Percentiles rank a stretch among this genome's conserved stretches.
Evolutionary conservation across 2,329 filamentous ascomycete genomes (phyloP).

Genomic region (Diplodia corticola): DNA sequence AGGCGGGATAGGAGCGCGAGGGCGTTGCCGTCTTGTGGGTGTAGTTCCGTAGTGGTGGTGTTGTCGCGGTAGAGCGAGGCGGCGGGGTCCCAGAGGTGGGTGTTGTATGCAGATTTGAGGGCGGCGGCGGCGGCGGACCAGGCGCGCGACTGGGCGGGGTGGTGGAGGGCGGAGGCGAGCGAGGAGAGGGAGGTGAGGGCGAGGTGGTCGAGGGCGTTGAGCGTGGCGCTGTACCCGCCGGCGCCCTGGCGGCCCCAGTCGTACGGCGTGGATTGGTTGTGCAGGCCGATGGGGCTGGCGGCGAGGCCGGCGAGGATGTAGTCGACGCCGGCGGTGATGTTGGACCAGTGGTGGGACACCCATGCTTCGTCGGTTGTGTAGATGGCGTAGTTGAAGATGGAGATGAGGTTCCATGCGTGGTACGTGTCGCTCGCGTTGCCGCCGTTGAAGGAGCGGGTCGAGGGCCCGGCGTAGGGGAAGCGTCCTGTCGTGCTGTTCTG

Average conservation of each 20-base stretch:
- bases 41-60: constrained; percentile 33
- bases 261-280: neutral
- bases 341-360: constrained; percentile 31
- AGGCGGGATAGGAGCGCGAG: constrained; percentile 28
- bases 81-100: constrained; percentile 29
- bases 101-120: constrained; percentile 31
- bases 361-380: constrained; percentile 55
- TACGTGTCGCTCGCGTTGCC: constrained; percentile 39
- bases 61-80: constrained; percentile 42
- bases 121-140: constrained; percentile 30
- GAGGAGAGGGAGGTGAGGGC: constrained; percentile 29
- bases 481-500: constrained; percentile 28
- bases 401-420: constrained; percentile 57
- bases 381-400: constrained; percentile 59
- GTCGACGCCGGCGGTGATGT: constrained; percentile 24
- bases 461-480: constrained; percentile 43
- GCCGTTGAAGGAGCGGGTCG: constrained; percentile 33
- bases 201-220: constrained; percentile 44
- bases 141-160: constrained; percentile 26
- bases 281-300: constrained; percentile 25
- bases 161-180: neutral
- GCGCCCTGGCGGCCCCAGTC: constrained; percentile 43
- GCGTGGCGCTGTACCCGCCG: constrained; percentile 29
- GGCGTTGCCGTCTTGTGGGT: constrained; percentile 32
- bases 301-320: constrained; percentile 26